Percentiles rank a stretch among this genome's conserved stretches.
phyloP scores from a whole-genome alignment of 1,284 basidiomycete genomes.

The Bondarzewia mesenterica region DNA sequence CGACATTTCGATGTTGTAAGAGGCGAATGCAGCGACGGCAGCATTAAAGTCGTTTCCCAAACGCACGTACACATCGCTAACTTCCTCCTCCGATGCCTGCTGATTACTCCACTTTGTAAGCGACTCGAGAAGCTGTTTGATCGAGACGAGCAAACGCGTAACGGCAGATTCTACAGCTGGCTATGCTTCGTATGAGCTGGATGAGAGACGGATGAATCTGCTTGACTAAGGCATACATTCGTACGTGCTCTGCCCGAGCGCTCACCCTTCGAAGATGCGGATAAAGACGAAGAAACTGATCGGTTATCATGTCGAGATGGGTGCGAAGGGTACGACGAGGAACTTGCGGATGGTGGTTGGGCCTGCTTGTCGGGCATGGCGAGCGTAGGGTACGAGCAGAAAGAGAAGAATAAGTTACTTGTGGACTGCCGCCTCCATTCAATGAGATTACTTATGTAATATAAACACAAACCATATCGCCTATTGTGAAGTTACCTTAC shows the following conservation, averaged over 20 bases:
- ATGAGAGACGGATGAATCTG: neutral
- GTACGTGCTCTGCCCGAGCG: constrained; percentile 1
- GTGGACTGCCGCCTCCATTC: neutral
- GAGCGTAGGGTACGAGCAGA: neutral
- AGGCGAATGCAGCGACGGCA: constrained; percentile 82
- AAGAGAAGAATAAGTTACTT: neutral
- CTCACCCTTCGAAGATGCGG: constrained; percentile 1
- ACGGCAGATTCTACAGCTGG: constrained; percentile 87
- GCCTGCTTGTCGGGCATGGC: constrained; percentile 4
- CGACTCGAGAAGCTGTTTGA: constrained; percentile 89
- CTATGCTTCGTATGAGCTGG: constrained; percentile 20
- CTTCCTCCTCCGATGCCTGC: constrained; percentile 71
- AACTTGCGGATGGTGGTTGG: neutral
- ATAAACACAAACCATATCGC: no score
- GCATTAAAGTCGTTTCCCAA: constrained; percentile 97
- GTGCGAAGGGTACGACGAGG: constrained; percentile 2
- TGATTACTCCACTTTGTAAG: constrained; percentile 84
- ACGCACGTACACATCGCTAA: constrained; percentile 95
- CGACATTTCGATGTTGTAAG: constrained; percentile 88
- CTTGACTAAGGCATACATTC: neutral
- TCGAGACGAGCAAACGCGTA: constrained; percentile 88
- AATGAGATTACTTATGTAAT: neutral
- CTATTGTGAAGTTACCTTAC: no score
- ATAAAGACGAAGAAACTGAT: constrained; percentile 3
- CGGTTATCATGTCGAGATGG: constrained; percentile 8